Evolutionary conservation across 768 basidiomycete genomes (phyloP).

Genomic region (Lentinula raphanica): DNA sequence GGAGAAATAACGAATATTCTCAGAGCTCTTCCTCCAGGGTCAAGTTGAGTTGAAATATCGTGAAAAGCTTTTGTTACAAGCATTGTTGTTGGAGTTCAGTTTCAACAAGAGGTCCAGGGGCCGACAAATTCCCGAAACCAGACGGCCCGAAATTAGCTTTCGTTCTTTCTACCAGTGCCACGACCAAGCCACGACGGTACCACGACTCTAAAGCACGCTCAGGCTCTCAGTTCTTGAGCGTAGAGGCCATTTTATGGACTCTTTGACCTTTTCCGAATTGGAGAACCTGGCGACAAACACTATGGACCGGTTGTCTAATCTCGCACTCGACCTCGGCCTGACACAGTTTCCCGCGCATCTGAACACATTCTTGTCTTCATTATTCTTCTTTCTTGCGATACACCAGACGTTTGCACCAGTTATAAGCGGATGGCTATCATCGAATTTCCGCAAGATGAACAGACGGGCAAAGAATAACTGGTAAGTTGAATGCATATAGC

Average conservation of each 20-base stretch:
- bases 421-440: slow-evolving; percentile 39
- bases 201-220: background rate
- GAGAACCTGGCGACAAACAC: background rate
- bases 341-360: slow-evolving; percentile 52
- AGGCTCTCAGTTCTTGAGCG: background rate
- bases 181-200: too few species aligned
- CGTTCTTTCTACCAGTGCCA: too few species aligned
- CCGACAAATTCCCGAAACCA: too few species aligned
- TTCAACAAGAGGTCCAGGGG: too few species aligned
- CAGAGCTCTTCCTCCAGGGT: slow-evolving; percentile 48
- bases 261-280: background rate
- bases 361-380: slow-evolving; percentile 47
- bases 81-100: too few species aligned
- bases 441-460: slow-evolving; percentile 43
- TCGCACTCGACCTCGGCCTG: slow-evolving; percentile 35
- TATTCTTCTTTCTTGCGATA: slow-evolving; percentile 50
- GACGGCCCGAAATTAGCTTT: too few species aligned
- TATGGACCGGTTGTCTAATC: background rate
- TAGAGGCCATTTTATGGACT: background rate
- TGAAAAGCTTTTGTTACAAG: slow-evolving; percentile 74
- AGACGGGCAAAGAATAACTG: slow-evolving; percentile 54
- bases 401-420: slow-evolving; percentile 57
- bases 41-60: slow-evolving; percentile 70
- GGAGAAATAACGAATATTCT: slow-evolving; percentile 84
- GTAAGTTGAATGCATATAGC: too few species aligned